Evolutionary conservation across 805 yeast genomes (phyloP), one percentile per base, ranked within the genome.

Genomic region (Suhomyces kilbournensis): DNA sequence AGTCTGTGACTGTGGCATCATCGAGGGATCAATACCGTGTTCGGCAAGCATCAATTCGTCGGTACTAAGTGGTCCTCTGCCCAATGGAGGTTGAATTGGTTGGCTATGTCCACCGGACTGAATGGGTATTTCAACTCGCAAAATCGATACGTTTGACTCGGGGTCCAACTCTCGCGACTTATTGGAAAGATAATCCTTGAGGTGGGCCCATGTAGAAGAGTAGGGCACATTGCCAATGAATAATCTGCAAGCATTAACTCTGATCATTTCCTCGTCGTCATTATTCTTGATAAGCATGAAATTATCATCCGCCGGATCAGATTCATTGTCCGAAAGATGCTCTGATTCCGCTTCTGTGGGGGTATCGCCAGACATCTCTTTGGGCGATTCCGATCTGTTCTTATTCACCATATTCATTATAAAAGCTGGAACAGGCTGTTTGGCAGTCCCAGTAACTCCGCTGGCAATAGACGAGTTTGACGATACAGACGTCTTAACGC

Each of bases 151-250:
- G 30, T 59, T 50, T 44, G 56, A 61, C 15, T 52, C 53, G 5
- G 75, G 69, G 30, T 68, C 71, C 22, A 65, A 39, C 48, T 65
- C 68, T 19, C 62, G 53, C 35, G 68, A 58, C 35, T 52, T 61
- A 7, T 53, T 20, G 2, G 65, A 44, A n/a, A 71, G 54, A 48
- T 70, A 71, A 10, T 60, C 59, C 50, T 65, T 66, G 38, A 76
- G 60, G 4, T 66, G 59, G 1, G 69, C 55, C 73, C 76, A 70
- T 12, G 71, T 70, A 34, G 81, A 64, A 1, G 69, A 47, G 56
- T 76, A 82, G 2, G 86, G 85, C 23, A 82, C 73, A 60, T 82
- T 82, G 0, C 87, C 87, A 23, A 82, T 65, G 58, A 82, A 82
- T 15, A 82, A 56, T 19, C 84, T 60, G 17, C 70, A 67, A 3